These are phyloP conservation scores for Rhododendron kiyosumense DNA, from an alignment of 148 eudicot genomes.

Conservation along the genomic window DNA sequence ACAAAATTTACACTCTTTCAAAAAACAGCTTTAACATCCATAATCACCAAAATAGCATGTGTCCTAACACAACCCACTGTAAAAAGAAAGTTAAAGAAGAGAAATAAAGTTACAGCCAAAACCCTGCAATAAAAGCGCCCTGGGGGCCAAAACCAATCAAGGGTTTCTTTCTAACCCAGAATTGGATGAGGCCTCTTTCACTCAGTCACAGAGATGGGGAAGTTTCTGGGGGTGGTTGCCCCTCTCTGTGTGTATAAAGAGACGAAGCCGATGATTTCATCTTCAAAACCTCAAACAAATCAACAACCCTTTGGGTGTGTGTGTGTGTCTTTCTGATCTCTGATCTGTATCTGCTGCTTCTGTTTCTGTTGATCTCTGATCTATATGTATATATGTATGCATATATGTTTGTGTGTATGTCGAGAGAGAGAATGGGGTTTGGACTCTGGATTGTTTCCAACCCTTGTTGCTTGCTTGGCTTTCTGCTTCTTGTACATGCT, in stretches of 20 bases:
- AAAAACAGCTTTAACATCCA: too few species aligned
- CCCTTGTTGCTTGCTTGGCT: background rate
- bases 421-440: background rate
- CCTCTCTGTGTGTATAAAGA: background rate
- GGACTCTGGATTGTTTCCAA: background rate
- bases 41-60: background rate
- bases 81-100: too few species aligned
- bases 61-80: background rate
- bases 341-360: background rate
- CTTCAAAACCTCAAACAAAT: background rate
- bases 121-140: too few species aligned
- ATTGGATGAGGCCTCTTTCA: background rate
- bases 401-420: too few species aligned
- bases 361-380: background rate
- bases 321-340: background rate
- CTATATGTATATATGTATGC: background rate
- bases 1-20: too few species aligned
- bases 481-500: background rate
- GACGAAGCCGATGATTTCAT: constrained; percentile 1
- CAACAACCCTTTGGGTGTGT: constrained; percentile 6
- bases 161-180: too few species aligned
- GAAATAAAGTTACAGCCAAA: too few species aligned
- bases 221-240: background rate
- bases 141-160: background rate
- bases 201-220: background rate